Base-by-base conservation (phyloP, 2,329 filamentous ascomycete genomes). In the Endoconidiophora laricicola region DNA sequence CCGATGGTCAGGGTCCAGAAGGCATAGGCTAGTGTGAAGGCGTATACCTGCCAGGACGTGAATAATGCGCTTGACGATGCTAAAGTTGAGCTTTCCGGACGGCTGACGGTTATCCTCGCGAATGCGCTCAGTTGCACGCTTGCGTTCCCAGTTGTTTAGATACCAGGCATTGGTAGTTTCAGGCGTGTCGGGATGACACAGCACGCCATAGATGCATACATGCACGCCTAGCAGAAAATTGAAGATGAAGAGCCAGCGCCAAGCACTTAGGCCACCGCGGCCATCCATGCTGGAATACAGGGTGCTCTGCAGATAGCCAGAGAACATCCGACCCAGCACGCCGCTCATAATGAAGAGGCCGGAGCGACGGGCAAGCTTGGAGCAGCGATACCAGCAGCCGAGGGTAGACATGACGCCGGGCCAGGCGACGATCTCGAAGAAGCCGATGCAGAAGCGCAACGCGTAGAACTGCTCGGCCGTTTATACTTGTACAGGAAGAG, bases 41-140 rank as follows among this genome's bases (percentile, higher is more conserved):
- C 59, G 54, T 68, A 69, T 16, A 69, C 61, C 54, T 69, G 66
- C 67, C 67, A 70, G 1, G 63, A 64, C 1, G 54, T 54, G 49
- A 65, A 62, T 18, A 49, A 69, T 64, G 49, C 66, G 63, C 44
- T 58, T 57, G 48, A 68, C 54, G 18, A 68, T 61, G 29, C 57
- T 55, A 57, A 60, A 60, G 49, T 66, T 58, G 49, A 66, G 58
- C 54, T 64, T 64, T 1, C 63, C 62, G 2, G 57, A 54, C 2
- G 65, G 65, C 44, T 59, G 60, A 45, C 65, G 61, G 16, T 66
- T 66, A 41, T 69, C 66, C 48, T 78, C 73, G 55, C 82, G 73
- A 59, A 90, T 88, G 55, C 83, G 73, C 43, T 81, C 72, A 12
- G 73, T 69, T 54, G 84, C 79, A 38, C 80, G 72, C 50, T 75